Percentiles rank a stretch among this genome's conserved stretches.
These are phyloP conservation scores for Boletus edulis DNA, from an alignment of 768 basidiomycete species.

Conservation along the genomic window DNA sequence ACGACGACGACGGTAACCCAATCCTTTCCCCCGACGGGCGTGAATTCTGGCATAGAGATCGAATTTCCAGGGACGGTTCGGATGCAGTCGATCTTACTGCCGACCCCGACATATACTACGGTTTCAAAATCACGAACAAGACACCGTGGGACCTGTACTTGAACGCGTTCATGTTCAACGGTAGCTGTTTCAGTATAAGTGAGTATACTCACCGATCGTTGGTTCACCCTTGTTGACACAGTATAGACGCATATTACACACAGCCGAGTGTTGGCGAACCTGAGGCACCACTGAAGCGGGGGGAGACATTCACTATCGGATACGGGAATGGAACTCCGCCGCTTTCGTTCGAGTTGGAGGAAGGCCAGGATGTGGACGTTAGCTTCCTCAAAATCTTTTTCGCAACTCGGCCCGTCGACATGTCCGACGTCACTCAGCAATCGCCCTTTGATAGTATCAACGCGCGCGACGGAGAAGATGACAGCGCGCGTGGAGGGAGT, in stretches of 20 bases:
- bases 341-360: slow-evolving; percentile 18
- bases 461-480: neutral
- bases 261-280: neutral
- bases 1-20: too few relatives aligned
- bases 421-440: slow-evolving; percentile 33
- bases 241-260: slow-evolving; percentile 6
- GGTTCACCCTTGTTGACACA: neutral
- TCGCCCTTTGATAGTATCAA: slow-evolving; percentile 28
- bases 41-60: slow-evolving; percentile 3
- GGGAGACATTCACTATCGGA: slow-evolving; percentile 34
- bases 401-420: slow-evolving; percentile 35
- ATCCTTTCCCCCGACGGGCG: neutral
- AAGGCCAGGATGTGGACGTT: too few relatives aligned
- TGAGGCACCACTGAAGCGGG: slow-evolving; percentile 5
- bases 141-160: slow-evolving; percentile 35
- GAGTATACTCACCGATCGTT: neutral
- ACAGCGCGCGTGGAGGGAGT: neutral
- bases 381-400: too few relatives aligned
- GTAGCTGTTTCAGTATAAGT: slow-evolving; percentile 36
- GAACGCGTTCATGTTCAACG: slow-evolving; percentile 43
- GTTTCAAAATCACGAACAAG: slow-evolving; percentile 36
- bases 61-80: neutral
- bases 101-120: slow-evolving; percentile 26
- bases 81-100: slow-evolving; percentile 17
- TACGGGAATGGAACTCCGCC: slow-evolving; percentile 37